Conservation (phyloP, 2,329 filamentous ascomycete genomes). For the Penicillium crustosum region DNA sequence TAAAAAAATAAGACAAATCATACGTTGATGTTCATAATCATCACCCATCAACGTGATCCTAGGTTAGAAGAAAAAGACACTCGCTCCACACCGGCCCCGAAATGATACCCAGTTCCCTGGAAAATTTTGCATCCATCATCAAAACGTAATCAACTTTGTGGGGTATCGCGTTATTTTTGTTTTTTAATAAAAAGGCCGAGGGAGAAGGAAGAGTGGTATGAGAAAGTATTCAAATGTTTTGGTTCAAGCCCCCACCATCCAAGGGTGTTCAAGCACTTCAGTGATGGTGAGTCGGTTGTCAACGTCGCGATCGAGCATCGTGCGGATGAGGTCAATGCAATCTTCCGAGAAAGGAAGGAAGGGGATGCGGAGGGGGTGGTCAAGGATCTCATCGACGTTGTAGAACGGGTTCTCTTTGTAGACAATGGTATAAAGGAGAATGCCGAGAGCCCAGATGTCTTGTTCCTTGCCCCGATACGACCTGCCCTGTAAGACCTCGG, state of each 20-base stretch:
- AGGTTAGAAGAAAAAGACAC: background rate
- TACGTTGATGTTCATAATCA: slow-evolving; percentile 6
- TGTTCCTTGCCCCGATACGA: slow-evolving; percentile 95
- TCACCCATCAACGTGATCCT: slow-evolving; percentile 2
- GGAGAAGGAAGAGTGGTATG: background rate
- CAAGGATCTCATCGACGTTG: slow-evolving; percentile 98
- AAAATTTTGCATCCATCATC: slow-evolving; percentile 14
- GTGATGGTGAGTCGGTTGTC: slow-evolving; percentile 79
- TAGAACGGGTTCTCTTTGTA: slow-evolving; percentile 99
- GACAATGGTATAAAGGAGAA: slow-evolving; percentile 95
- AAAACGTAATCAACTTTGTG: slow-evolving; percentile 27
- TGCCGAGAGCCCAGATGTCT: slow-evolving; percentile 96
- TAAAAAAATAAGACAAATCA: background rate
- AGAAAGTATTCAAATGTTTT: slow-evolving; percentile 2
- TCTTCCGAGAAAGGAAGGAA: slow-evolving; percentile 68
- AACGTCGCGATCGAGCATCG: slow-evolving; percentile 91
- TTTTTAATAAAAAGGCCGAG: slow-evolving; percentile 10
- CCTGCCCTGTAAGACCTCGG: slow-evolving; percentile 91
- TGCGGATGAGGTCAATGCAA: slow-evolving; percentile 85
- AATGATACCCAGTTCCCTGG: slow-evolving; percentile 11
- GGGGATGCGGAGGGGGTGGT: slow-evolving; percentile 88
- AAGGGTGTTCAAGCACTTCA: slow-evolving; percentile 85
- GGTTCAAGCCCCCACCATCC: slow-evolving; percentile 51
- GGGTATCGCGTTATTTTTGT: slow-evolving; percentile 28
- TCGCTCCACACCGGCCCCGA: slow-evolving; percentile 3